Percentiles rank a stretch among this genome's conserved stretches.
These are phyloP conservation scores for Penicillium turbatum DNA, from an alignment of 495 filamentous ascomycete genomes.

Conservation along the genomic window DNA sequence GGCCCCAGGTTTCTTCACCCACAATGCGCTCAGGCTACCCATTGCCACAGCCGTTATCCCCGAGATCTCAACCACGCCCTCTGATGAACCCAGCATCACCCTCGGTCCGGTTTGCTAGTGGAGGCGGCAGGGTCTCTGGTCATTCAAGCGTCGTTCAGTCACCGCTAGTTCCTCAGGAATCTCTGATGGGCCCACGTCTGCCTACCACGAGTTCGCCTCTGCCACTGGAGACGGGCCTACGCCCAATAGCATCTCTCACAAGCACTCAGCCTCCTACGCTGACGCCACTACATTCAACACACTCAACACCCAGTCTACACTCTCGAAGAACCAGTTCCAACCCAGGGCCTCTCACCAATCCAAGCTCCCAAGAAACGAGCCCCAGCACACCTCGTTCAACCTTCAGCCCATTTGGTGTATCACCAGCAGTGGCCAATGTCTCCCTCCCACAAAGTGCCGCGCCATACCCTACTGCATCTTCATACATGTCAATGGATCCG, in stretches of 20 bases:
- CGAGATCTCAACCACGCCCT: conserved; percentile 42
- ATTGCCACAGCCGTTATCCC: conserved; percentile 36
- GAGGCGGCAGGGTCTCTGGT: conserved; percentile 35
- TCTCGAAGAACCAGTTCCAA: conserved; percentile 42
- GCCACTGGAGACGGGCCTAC: conserved; percentile 25
- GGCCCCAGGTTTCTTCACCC: conserved; percentile 34
- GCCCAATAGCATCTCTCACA: conserved; percentile 25
- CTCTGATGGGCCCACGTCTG: conserved; percentile 26
- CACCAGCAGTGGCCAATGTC: conserved; percentile 34
- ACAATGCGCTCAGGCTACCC: conserved; percentile 31
- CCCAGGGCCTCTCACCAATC: conserved; percentile 30
- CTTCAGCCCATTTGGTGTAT: conserved; percentile 45
- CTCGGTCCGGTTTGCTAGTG: conserved; percentile 37
- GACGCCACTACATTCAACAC: conserved; percentile 36
- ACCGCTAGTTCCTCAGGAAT: conserved; percentile 39
- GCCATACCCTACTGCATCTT: conserved; percentile 15
- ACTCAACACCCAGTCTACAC: conserved; percentile 41
- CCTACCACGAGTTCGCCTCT: conserved; percentile 28
- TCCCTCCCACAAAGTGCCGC: conserved; percentile 21
- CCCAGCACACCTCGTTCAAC: conserved; percentile 51
- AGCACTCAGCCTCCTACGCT: conserved; percentile 29
- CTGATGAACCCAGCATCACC: conserved; percentile 67
- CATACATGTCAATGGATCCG: conserved; percentile 32
- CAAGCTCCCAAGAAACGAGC: conserved; percentile 51
- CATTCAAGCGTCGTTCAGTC: conserved; percentile 47